Evolutionary conservation across 345 rosid genomes (phyloP).

Genomic region (Syzygium grande): DNA sequence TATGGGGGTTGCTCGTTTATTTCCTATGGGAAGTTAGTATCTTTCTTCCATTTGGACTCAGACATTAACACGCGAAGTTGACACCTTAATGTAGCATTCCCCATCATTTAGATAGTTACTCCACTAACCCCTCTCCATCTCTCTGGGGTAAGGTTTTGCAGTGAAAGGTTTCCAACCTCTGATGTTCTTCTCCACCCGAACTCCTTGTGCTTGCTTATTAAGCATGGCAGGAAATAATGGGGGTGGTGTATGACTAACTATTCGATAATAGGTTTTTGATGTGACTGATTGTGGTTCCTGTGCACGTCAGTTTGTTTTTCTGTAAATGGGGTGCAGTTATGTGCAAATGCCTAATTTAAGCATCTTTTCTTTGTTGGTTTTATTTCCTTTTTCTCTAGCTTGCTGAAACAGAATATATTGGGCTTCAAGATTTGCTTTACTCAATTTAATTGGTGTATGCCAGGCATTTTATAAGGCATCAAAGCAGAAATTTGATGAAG

Average conservation of each 20-base stretch:
- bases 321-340: not conserved
- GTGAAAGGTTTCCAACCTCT: not conserved
- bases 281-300: not conserved
- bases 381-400: not conserved
- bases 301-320: not conserved
- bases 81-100: not conserved
- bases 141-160: not conserved
- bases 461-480: constrained; percentile 84
- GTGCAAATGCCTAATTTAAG: not conserved
- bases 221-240: not conserved
- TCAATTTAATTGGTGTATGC: constrained; percentile 10
- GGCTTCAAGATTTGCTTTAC: not conserved
- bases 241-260: not conserved
- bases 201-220: not conserved
- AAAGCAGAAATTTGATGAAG: constrained; percentile 66
- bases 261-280: not conserved
- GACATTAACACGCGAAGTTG: not conserved
- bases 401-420: not conserved
- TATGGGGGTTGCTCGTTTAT: not conserved
- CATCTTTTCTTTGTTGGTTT: not conserved
- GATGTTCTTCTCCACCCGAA: not conserved
- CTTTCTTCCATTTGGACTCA: not conserved
- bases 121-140: not conserved
- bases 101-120: not conserved
- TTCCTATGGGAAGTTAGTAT: not conserved